Evolutionary conservation across 139 green algal species (phyloP), one percentile per base, ranked within the genome.

Genomic region (Monoraphidium neglectum): DNA sequence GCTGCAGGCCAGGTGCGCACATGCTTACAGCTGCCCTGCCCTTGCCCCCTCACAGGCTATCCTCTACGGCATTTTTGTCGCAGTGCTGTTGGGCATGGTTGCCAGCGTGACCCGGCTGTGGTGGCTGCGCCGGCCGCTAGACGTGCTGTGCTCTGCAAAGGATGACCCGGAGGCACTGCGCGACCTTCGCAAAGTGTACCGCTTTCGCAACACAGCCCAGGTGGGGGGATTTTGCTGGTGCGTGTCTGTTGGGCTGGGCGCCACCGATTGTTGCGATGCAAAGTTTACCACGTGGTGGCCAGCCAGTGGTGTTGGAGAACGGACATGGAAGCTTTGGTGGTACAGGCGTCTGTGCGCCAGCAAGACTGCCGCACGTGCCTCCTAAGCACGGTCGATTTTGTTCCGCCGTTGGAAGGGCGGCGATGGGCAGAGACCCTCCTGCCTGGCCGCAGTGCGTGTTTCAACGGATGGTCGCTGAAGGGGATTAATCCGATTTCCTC

Each of bases 31-130:
- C n/a, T n/a, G n/a, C n/a, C n/a, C n/a, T n/a, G n/a, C n/a, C n/a
- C n/a, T n/a, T n/a, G n/a, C n/a, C n/a, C n/a, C n/a, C 43, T 63
- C 24, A 63, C 56, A 63, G 23, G 8, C 56, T 28, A 28, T 53
- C 33, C 37, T 76, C 32, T 67, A 67, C 37, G 70, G 70, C 56
- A 76, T 76, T 54, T 76, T 76, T 54, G 54, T 54, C 35, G 30
- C 32, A 3, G 49, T 74, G 30, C 47, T 64, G 47, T 36, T 65
- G 35, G 70, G 56, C 43, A 56, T 35, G 4, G 54, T 2, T 13
- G 18, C 56, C 23, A 65, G 40, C 37, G 26, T n/a, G 24, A 15
- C 36, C 16, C 61, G 33, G 32, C 40, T 54, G 53, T 36, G 56
- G 3, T 30, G n/a, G 23, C 33, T 54, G 49, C 53, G 37, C 23